Evolutionary conservation across 1,284 basidiomycete species (phyloP).

Genomic region (Tilletia walkeri): DNA sequence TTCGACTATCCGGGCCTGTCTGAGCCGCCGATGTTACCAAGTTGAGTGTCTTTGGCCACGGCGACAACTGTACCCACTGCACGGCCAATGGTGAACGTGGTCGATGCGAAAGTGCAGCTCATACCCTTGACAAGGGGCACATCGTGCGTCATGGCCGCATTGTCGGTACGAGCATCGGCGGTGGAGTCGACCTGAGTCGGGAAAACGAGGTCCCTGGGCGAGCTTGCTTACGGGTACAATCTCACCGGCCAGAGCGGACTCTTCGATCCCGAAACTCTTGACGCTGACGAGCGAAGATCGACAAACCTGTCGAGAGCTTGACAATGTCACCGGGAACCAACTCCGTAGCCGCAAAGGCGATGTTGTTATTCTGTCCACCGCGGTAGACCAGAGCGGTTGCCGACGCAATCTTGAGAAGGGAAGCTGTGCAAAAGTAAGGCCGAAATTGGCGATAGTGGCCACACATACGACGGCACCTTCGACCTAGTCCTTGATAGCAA

Average conservation of each 20-base stretch:
- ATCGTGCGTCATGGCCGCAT: neutral
- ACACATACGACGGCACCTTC: slow-evolving; percentile 29
- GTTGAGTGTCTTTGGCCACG: slow-evolving; percentile 41
- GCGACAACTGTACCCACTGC: slow-evolving; percentile 44
- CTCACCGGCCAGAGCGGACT: slow-evolving; percentile 48
- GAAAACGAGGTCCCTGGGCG: slow-evolving; percentile 28
- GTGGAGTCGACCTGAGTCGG: slow-evolving; percentile 13
- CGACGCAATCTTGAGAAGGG: slow-evolving; percentile 43
- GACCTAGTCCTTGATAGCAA: slow-evolving; percentile 30
- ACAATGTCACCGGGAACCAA: slow-evolving; percentile 63
- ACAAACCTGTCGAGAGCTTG: slow-evolving; percentile 45
- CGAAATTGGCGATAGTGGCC: slow-evolving; percentile 42
- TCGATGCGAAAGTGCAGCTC: slow-evolving; percentile 42
- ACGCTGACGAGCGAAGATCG: slow-evolving; percentile 42
- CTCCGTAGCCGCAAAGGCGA: slow-evolving; percentile 28
- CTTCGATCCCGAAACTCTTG: slow-evolving; percentile 46
- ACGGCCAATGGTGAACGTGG: slow-evolving; percentile 47
- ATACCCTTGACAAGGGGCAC: slow-evolving; percentile 30
- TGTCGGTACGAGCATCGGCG: slow-evolving; percentile 28
- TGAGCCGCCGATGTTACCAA: slow-evolving; percentile 45
- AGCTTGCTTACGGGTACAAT: slow-evolving; percentile 45
- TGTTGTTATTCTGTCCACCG: slow-evolving; percentile 18
- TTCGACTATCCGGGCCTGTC: slow-evolving; percentile 25
- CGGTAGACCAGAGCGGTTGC: slow-evolving; percentile 44
- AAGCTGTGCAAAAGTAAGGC: slow-evolving; percentile 48